Percentiles rank a stretch among this genome's conserved stretches.
phyloP scores from a whole-genome alignment of 2,329 filamentous ascomycete species.

The Hypoxylon sp. region DNA sequence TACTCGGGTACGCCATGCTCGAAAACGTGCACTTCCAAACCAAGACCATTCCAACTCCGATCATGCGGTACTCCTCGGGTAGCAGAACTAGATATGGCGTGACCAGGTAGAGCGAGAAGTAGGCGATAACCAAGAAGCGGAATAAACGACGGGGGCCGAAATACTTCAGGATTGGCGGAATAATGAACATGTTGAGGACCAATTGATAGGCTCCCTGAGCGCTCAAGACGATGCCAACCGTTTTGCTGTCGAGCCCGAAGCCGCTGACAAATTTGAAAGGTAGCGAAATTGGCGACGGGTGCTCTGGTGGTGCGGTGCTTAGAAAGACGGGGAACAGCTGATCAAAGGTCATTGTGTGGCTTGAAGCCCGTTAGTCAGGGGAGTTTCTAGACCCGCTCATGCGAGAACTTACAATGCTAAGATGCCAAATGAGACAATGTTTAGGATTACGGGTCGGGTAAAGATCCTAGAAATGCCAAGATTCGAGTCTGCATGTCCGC shows the following conservation, averaged over 20 bases:
- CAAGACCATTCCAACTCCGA: conserved; percentile 82
- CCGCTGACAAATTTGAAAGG: conserved; percentile 93
- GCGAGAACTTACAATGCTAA: conserved; percentile 85
- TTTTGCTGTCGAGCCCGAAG: conserved; percentile 85
- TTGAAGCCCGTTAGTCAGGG: conserved; percentile 58
- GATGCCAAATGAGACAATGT: conserved; percentile 91
- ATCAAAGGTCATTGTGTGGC: conserved; percentile 97
- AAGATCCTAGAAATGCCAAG: conserved; percentile 73
- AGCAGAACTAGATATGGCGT: conserved; percentile 92
- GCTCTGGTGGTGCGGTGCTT: conserved; percentile 72
- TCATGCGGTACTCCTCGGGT: conserved; percentile 78
- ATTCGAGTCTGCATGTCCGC: conserved; percentile 42
- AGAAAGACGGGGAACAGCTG: conserved; percentile 94
- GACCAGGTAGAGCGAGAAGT: conserved; percentile 88
- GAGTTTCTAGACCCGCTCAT: not conserved
- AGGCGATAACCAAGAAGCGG: conserved; percentile 83
- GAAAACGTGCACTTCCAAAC: conserved; percentile 95
- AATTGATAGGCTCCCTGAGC: conserved; percentile 92
- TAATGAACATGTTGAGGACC: conserved; percentile 85
- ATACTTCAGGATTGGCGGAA: conserved; percentile 81
- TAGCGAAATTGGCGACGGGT: conserved; percentile 69
- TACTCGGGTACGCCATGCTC: conserved; percentile 91
- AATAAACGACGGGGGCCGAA: conserved; percentile 87
- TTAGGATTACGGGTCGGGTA: conserved; percentile 86
- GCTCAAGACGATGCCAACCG: conserved; percentile 89